Conservation (phyloP, 1,139 yeast genomes). For the Zygoascus sp. region DNA sequence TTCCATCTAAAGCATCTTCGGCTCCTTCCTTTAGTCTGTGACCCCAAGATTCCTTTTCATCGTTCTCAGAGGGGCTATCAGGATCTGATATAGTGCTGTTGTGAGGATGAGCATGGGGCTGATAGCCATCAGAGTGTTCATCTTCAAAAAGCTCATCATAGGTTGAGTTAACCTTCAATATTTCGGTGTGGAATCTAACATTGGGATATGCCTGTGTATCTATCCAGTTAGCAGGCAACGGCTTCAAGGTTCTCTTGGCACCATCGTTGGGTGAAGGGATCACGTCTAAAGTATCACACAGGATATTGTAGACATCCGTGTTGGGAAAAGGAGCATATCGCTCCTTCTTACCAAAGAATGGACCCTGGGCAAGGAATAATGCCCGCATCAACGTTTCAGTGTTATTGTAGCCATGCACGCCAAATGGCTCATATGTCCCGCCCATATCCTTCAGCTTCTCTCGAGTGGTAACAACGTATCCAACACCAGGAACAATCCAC, state of each 20-base stretch:
- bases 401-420: constrained; percentile 83
- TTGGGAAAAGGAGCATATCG: constrained; percentile 62
- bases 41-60: constrained; percentile 1
- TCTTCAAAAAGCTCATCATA: constrained; percentile 29
- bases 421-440: constrained; percentile 56
- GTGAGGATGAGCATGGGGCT: constrained; percentile 2
- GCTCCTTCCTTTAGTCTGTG: constrained; percentile 1
- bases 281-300: constrained; percentile 64
- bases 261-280: constrained; percentile 62
- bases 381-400: constrained; percentile 79
- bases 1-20: constrained; percentile 1
- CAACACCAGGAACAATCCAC: constrained; percentile 80
- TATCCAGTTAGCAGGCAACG: constrained; percentile 49
- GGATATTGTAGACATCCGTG: constrained; percentile 64
- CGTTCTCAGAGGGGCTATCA: constrained; percentile 1
- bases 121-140: constrained; percentile 9
- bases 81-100: neutral
- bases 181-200: constrained; percentile 42
- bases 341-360: constrained; percentile 51
- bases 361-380: constrained; percentile 74
- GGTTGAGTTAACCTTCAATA: constrained; percentile 32
- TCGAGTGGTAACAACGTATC: constrained; percentile 69
- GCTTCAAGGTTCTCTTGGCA: constrained; percentile 29
- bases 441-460: constrained; percentile 45
- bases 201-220: constrained; percentile 56